phyloP scores from a whole-genome alignment of 805 yeast genomes.

The Metschnikowia similis region DNA sequence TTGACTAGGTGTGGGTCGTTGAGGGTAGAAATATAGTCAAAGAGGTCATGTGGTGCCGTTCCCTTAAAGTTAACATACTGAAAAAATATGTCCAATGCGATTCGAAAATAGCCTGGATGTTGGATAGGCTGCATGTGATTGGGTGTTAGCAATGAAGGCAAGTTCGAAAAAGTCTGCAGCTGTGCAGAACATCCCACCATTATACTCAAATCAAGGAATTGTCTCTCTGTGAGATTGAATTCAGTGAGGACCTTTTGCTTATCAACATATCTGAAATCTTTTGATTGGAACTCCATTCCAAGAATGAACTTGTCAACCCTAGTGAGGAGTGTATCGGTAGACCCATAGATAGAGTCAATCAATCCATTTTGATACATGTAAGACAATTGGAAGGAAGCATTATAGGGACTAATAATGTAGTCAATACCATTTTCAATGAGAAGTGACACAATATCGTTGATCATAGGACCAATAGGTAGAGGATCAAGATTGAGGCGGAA shows the following conservation, averaged over 20 bases:
- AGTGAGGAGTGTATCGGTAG: constrained; percentile 71
- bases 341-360: constrained; percentile 77
- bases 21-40: constrained; percentile 45
- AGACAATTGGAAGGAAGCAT: constrained; percentile 74
- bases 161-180: constrained; percentile 53
- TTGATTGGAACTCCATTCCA: constrained; percentile 61
- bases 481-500: constrained; percentile 53
- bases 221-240: constrained; percentile 56
- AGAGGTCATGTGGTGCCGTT: constrained; percentile 25
- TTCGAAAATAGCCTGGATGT: constrained; percentile 37
- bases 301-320: constrained; percentile 66
- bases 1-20: constrained; percentile 44
- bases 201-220: constrained; percentile 70
- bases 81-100: constrained; percentile 37
- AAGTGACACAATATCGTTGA: constrained; percentile 52
- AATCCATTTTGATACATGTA: constrained; percentile 54
- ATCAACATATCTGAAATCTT: constrained; percentile 66
- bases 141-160: constrained; percentile 44
- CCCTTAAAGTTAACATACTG: constrained; percentile 30
- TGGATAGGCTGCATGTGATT: constrained; percentile 38
- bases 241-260: constrained; percentile 55
- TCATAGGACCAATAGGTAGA: constrained; percentile 46
- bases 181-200: constrained; percentile 78
- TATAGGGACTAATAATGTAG: constrained; percentile 77
- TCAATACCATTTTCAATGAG: constrained; percentile 55